Percentiles rank a stretch among this genome's conserved stretches.
Evolutionary conservation across 768 basidiomycete genomes (phyloP).

Genomic region (Russula virescens): DNA sequence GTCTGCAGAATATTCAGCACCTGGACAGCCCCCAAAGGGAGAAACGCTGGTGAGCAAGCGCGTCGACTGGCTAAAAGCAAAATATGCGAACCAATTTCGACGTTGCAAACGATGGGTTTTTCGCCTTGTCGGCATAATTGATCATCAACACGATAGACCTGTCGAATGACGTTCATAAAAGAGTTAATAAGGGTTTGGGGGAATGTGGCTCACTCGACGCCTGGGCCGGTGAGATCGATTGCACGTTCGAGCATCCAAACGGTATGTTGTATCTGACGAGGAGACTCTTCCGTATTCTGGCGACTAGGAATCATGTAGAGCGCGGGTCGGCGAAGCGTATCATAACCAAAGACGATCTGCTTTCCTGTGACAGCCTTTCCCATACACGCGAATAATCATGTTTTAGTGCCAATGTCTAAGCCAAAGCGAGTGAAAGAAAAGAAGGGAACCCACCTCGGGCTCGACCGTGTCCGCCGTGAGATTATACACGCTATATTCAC

Average conservation of each 20-base stretch:
- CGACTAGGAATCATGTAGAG: slow-evolving; percentile 63
- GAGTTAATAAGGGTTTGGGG: neutral
- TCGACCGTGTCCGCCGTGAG: slow-evolving; percentile 60
- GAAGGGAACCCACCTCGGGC: slow-evolving; percentile 48
- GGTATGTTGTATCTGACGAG: slow-evolving; percentile 63
- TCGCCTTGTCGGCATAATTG: slow-evolving; percentile 70
- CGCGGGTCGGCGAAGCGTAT: slow-evolving; percentile 55
- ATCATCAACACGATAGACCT: slow-evolving; percentile 70
- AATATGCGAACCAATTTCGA: slow-evolving; percentile 34
- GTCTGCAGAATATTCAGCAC: slow-evolving; percentile 57
- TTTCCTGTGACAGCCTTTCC: slow-evolving; percentile 83
- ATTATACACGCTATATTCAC: slow-evolving; percentile 71
- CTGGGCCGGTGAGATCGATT: slow-evolving; percentile 72
- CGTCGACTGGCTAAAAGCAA: neutral
- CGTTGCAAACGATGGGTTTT: slow-evolving; percentile 42
- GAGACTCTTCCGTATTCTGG: slow-evolving; percentile 71
- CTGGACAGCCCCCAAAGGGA: slow-evolving; percentile 12
- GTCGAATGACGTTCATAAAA: neutral
- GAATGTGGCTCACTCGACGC: slow-evolving; percentile 59
- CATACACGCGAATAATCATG: no score
- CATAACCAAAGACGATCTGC: slow-evolving; percentile 71
- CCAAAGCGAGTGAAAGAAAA: neutral
- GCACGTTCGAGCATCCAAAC: slow-evolving; percentile 76
- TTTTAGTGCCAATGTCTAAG: no score
- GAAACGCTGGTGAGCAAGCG: neutral